Evolutionary conservation across 306 rosid genomes (phyloP), one percentile per base, ranked within the genome.

Genomic region (Ormosia semicastrata): DNA sequence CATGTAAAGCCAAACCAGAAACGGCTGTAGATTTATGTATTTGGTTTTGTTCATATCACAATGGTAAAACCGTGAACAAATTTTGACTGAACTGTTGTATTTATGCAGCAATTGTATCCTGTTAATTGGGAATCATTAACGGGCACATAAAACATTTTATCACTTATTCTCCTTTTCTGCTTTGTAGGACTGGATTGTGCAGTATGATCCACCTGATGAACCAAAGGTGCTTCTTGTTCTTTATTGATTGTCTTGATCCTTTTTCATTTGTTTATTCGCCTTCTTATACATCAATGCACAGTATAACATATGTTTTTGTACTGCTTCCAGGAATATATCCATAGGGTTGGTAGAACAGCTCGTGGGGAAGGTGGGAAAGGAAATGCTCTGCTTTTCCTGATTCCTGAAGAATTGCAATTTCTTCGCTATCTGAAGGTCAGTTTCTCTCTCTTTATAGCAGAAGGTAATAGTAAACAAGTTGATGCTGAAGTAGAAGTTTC

Each of bases 321-420:
- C 49, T 76, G 59, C 76, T 80, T 71, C 84, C 88, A 95, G 99
- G 99, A 95, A 84, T 95, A 95, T 71, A 93, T 92, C 77, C 99
- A 95, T 63, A 90, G 99, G 83, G 98, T 95, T 89, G 99, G 99
- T 73, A 92, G 99, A 89, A 93, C 99, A 80, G 98, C 99, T 80
- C 96, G 99, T 52, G 99, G 99, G 36, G 97, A 95, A 86, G 98
- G 99, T 83, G 95, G 87, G 14, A 92, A 84, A 78, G 98, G 97
- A 87, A 87, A 90, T 73, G 98, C 98, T 33, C 86, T 94, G 57
- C 94, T 92, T 86, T 94, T 92, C 78, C 85, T 92, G 83, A 92
- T 89, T 77, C 94, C 94, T 63, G 95, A 92, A 89, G 98, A 92
- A 75, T 68, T 89, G 89, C 87, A 78, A 57, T 94, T 92, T 89